Percentiles rank a stretch among this genome's conserved stretches.
Conservation (phyloP, 2,329 filamentous ascomycete species). For the Stachybotrys echinatus region DNA sequence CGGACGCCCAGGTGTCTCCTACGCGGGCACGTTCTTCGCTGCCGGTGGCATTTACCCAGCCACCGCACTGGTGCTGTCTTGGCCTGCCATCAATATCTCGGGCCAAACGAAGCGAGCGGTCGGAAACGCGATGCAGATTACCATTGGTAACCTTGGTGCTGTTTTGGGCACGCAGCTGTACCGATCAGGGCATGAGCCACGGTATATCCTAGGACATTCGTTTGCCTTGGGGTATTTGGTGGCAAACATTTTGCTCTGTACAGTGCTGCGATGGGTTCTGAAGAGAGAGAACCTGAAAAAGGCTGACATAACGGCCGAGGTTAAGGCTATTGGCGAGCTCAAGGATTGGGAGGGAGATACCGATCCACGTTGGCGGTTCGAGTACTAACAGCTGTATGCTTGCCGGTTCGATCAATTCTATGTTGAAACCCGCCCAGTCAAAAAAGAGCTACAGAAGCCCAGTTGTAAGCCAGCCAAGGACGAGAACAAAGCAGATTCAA, state of each 20-base stretch:
- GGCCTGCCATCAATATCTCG: constrained; percentile 68
- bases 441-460: too few relatives aligned
- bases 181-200: constrained; percentile 50
- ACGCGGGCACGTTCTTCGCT: constrained; percentile 57
- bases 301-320: constrained; percentile 33
- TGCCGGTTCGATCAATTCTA: too few relatives aligned
- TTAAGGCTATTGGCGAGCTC: constrained; percentile 42
- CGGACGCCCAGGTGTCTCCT: constrained; percentile 49
- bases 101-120: constrained; percentile 66
- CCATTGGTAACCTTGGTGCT: constrained; percentile 63
- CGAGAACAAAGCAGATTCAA: too few relatives aligned
- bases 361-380: constrained; percentile 62
- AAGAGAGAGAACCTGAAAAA: constrained; percentile 53
- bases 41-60: constrained; percentile 64
- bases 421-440: too few relatives aligned
- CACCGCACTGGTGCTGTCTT: constrained; percentile 57
- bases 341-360: constrained; percentile 56
- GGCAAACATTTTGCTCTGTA: constrained; percentile 50
- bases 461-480: too few relatives aligned
- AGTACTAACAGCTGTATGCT: too few relatives aligned
- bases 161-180: constrained; percentile 68
- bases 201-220: constrained; percentile 61
- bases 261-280: constrained; percentile 47
- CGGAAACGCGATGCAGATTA: constrained; percentile 67
- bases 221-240: constrained; percentile 61